Conservation (phyloP, 345 rosid genomes). For the Arabidopsis arenosa region DNA sequence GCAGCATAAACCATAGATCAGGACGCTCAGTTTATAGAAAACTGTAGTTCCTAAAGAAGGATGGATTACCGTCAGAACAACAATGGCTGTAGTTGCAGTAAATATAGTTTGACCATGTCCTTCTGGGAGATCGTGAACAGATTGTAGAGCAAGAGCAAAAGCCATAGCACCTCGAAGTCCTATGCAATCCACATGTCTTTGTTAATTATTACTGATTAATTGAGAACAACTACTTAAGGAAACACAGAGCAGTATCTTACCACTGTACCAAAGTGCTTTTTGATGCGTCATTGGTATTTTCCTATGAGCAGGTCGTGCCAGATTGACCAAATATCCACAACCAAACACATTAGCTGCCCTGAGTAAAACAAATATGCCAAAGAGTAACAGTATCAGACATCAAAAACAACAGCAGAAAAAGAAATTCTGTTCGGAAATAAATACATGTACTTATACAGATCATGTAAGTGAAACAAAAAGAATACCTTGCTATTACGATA, state of each 20-base stretch:
- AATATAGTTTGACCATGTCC: conserved; percentile 99
- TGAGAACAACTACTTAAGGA: not conserved
- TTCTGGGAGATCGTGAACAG: conserved; percentile 95
- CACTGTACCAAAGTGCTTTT: conserved; percentile 99
- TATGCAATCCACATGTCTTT: conserved; percentile 45
- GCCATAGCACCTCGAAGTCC: conserved; percentile 99
- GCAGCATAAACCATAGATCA: conserved; percentile 7
- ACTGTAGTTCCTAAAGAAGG: conserved; percentile 32
- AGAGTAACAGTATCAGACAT: conserved; percentile 42
- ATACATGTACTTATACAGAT: conserved; percentile 1
- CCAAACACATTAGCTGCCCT: conserved; percentile 97
- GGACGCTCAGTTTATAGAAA: not conserved
- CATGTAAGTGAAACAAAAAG: conserved; percentile 13
- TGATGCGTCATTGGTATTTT: conserved; percentile 89
- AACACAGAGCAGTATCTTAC: conserved; percentile 55
- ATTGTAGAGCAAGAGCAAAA: conserved; percentile 99
- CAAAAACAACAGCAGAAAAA: not conserved
- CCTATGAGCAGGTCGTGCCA: conserved; percentile 78
- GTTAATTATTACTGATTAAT: conserved; percentile 20
- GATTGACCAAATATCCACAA: conserved; percentile 89
- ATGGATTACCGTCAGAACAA: conserved; percentile 78
- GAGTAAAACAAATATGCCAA: conserved; percentile 40
- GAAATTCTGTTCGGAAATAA: not conserved
- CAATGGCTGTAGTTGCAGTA: conserved; percentile 96
- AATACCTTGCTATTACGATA: conserved; percentile 85